These are phyloP conservation scores for Globisporangium irregulare DNA, from an alignment of 352 stramenopile species.

Conservation along the genomic window DNA sequence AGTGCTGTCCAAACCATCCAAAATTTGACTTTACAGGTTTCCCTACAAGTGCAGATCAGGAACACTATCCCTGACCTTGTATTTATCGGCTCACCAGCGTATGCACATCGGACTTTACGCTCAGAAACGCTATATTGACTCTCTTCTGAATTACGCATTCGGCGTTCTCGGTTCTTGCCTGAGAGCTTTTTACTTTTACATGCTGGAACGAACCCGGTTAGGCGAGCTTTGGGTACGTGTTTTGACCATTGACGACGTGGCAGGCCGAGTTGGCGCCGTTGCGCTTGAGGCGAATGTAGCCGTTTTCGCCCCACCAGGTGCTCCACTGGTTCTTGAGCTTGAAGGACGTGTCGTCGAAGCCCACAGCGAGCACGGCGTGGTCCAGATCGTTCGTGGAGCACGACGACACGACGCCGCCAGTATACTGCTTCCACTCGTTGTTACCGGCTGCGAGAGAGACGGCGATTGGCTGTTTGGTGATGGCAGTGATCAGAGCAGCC, in stretches of 20 bases:
- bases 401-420: neutral
- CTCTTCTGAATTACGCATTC: neutral
- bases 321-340: slow-evolving; percentile 85
- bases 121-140: neutral
- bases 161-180: neutral
- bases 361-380: neutral
- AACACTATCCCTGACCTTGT: neutral
- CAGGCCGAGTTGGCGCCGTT: slow-evolving; percentile 31
- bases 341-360: slow-evolving; percentile 62
- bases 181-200: neutral
- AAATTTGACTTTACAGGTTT: neutral
- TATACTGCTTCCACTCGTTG: neutral
- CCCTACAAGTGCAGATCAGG: neutral
- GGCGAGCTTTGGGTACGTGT: slow-evolving; percentile 14
- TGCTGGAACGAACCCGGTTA: neutral
- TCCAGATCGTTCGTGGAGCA: neutral
- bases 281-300: slow-evolving; percentile 86
- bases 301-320: slow-evolving; percentile 58
- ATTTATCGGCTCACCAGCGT: neutral
- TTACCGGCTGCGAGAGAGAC: neutral
- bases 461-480: neutral
- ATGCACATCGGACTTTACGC: neutral
- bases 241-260: slow-evolving; percentile 14
- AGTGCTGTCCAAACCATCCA: neutral
- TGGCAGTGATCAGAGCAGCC: neutral